phyloP scores from a whole-genome alignment of 345 rosid species.

The Gossypium herbaceum region DNA sequence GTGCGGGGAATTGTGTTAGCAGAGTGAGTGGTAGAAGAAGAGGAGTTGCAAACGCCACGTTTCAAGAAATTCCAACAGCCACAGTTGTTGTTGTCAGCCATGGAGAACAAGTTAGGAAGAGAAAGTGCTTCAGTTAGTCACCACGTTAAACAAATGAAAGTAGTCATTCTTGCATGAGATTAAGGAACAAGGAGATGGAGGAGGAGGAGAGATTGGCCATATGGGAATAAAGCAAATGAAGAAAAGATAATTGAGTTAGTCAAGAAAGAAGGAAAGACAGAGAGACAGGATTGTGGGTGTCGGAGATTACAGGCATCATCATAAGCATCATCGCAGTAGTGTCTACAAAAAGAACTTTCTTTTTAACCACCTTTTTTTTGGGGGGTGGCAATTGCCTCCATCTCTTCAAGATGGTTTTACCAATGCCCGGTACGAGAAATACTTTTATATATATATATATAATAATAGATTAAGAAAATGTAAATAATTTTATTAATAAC shows the following conservation, averaged over 20 bases:
- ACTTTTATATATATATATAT: no score
- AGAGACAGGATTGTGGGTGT: conserved; percentile 19
- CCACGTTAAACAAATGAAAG: background rate
- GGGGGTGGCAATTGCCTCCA: conserved; percentile 29
- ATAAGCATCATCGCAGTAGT: conserved; percentile 45
- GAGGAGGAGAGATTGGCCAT: conserved; percentile 24
- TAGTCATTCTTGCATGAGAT: conserved; percentile 19
- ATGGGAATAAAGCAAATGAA: conserved; percentile 4
- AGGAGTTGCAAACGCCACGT: conserved; percentile 46
- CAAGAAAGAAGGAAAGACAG: background rate
- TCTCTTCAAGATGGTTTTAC: background rate
- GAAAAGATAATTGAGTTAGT: background rate
- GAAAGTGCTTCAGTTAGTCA: background rate
- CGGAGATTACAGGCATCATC: conserved; percentile 57
- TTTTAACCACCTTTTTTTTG: conserved; percentile 44
- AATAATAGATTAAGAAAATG: no score
- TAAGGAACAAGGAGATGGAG: background rate
- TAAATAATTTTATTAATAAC: no score
- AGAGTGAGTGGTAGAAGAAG: conserved; percentile 48
- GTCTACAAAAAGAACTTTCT: conserved; percentile 54
- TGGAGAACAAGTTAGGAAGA: background rate
- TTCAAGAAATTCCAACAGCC: conserved; percentile 66
- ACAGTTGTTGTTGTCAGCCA: conserved; percentile 38
- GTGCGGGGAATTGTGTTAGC: conserved; percentile 63
- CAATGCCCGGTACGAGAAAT: no score